phyloP scores from a whole-genome alignment of 192 early-diverging fungal species.

The Spinellus fusiger region DNA sequence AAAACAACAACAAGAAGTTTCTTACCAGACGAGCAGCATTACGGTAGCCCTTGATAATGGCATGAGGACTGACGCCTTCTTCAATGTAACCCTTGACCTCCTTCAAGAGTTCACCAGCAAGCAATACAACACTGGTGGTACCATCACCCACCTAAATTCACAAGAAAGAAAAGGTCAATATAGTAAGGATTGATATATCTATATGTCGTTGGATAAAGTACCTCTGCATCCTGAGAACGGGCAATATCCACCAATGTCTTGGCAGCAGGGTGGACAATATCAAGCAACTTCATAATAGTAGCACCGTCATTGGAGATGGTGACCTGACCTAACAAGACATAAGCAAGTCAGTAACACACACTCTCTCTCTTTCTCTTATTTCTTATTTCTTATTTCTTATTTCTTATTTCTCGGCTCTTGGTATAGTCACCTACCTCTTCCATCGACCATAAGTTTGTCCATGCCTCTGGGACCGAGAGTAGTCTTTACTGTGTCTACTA shows the following conservation, averaged over 20 bases:
- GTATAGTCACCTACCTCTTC: no score
- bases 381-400: neutral
- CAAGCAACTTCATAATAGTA: slow-evolving; percentile 95
- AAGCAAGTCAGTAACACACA: neutral
- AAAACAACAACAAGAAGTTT: neutral
- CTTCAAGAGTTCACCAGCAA: slow-evolving; percentile 96
- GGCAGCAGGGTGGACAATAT: slow-evolving; percentile 97
- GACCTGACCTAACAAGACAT: slow-evolving; percentile 57
- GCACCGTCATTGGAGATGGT: slow-evolving; percentile 99
- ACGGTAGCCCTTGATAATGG: slow-evolving; percentile 93
- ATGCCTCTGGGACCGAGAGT: slow-evolving; percentile 97
- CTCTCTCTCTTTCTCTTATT: neutral
- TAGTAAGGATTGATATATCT: neutral
- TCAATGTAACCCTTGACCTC: slow-evolving; percentile 91
- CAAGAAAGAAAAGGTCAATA: neutral
- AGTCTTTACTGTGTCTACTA: slow-evolving; percentile 93
- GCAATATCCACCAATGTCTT: slow-evolving; percentile 98
- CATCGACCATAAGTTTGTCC: slow-evolving; percentile 98
- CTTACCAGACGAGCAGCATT: slow-evolving; percentile 78
- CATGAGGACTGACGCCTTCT: slow-evolving; percentile 91
- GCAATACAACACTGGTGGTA: slow-evolving; percentile 94
- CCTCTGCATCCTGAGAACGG: slow-evolving; percentile 95
- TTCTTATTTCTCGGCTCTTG: neutral
- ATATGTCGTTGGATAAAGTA: slow-evolving; percentile 11
- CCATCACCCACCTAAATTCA: slow-evolving; percentile 83